Base-by-base conservation (phyloP, 2,329 filamentous ascomycete genomes). In the Hysterium pulicare region DNA sequence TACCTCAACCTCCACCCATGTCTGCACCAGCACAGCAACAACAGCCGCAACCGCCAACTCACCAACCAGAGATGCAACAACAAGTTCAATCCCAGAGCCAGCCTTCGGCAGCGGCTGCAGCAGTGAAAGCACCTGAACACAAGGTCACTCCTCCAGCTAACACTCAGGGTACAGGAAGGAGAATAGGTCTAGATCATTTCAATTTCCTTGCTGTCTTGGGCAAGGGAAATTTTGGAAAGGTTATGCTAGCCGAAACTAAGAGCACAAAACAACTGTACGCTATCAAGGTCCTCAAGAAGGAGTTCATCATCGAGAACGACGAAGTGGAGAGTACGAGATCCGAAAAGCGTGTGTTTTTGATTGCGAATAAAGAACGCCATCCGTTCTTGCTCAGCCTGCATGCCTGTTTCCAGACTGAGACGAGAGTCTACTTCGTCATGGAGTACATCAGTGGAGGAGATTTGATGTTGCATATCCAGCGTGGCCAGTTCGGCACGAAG, bases 301-400 rank as follows among this genome's bases (percentile, higher is more conserved):
- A 98, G 68, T 98, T 98, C 67, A 98, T 98, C 63, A 98, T 98
- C 49, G 94, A 98, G 66, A 95, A 98, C 53, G 93, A 98, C 62
- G 93, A 98, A 72, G 93, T 98, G 6, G 93, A 98, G 69, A 97
- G 91, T 69, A 96, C 90, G 32, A 83, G 91, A 51, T 98, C 93
- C 0, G 93, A 98, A 71, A 98, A 98, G 79, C 81, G 93, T 50
- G 94, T 98, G 13, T 95, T 97, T 73, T 68, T 98, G 65, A 86
- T 98, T 63, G 93, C 93, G 24, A 98, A 98, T 73, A 90, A 95
- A 66, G 93, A 97, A 65, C 83, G 88, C 11, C 93, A 98, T 63
- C 93, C 94, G 0, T 98, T 98, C 80, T 71, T 98, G 54, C 84
- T 94, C 37, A 98, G 87, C 62, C 73, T 98, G 30, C 93, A 98